phyloP scores from a whole-genome alignment of 495 filamentous ascomycete genomes.

The Aspergillus indologenus region DNA sequence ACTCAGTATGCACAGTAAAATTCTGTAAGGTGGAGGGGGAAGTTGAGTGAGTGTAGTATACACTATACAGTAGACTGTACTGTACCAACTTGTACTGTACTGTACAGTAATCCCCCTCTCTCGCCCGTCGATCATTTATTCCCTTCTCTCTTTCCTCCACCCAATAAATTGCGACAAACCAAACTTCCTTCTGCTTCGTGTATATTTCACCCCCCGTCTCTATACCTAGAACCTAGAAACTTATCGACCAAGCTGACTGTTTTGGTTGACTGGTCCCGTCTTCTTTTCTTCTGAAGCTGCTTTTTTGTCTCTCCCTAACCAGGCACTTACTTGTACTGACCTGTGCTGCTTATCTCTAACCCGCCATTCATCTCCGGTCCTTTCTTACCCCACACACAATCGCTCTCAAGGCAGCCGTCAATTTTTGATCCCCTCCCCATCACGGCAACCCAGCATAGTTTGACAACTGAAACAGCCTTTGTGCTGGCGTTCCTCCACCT shows the following conservation, averaged over 20 bases:
- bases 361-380: slow-evolving; percentile 5
- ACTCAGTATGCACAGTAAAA: too few relatives aligned
- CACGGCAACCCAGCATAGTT: not conserved
- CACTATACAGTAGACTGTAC: too few relatives aligned
- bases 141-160: not conserved
- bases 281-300: not conserved
- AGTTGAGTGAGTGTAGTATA: too few relatives aligned
- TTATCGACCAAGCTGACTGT: too few relatives aligned
- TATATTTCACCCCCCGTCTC: too few relatives aligned
- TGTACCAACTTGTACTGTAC: too few relatives aligned
- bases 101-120: too few relatives aligned
- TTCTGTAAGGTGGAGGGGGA: too few relatives aligned
- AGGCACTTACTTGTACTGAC: too few relatives aligned
- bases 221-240: too few relatives aligned
- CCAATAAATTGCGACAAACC: not conserved
- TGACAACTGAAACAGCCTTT: not conserved
- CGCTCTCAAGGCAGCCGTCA: slow-evolving; percentile 13
- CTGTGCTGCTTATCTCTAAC: slow-evolving; percentile 10
- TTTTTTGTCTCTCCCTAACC: not conserved
- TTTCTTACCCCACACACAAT: slow-evolving; percentile 16
- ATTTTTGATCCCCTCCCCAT: slow-evolving; percentile 4
- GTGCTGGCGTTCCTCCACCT: not conserved
- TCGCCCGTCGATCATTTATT: not conserved
- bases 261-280: not conserved
- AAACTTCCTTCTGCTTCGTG: too few relatives aligned